Evolutionary conservation across 768 basidiomycete genomes (phyloP).

Genomic region (Leccinellum rugosiceps): DNA sequence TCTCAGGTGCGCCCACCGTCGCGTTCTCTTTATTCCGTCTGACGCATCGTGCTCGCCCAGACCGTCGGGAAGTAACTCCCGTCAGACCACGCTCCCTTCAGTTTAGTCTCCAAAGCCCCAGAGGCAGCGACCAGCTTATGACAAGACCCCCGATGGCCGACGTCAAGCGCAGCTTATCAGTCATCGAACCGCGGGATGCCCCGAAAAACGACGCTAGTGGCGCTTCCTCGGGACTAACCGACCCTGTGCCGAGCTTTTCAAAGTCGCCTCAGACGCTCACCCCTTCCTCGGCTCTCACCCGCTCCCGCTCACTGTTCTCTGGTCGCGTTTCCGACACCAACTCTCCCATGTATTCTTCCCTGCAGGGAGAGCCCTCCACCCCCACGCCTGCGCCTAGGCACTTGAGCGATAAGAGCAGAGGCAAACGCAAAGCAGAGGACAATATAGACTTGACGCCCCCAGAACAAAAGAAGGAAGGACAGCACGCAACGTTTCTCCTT

Average conservation of each 20-base stretch:
- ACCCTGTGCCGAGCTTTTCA: constrained; percentile 13
- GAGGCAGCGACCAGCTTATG: constrained; percentile 10
- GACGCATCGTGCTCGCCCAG: constrained; percentile 5
- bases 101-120: constrained; percentile 14
- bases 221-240: constrained; percentile 12
- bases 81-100: constrained; percentile 22
- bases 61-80: constrained; percentile 11
- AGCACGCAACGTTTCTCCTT: constrained; percentile 61
- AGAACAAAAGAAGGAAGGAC: constrained; percentile 49
- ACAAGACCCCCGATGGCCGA: constrained; percentile 11
- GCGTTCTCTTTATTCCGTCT: neutral
- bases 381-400: constrained; percentile 32
- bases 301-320: constrained; percentile 15
- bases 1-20: constrained; percentile 15
- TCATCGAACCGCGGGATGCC: constrained; percentile 17
- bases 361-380: constrained; percentile 29
- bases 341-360: constrained; percentile 11
- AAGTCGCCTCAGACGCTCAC: constrained; percentile 9
- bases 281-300: constrained; percentile 18
- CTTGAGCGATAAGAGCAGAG: constrained; percentile 39
- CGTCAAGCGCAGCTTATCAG: constrained; percentile 28
- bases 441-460: constrained; percentile 68
- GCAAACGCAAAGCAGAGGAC: constrained; percentile 75
- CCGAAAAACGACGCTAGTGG: constrained; percentile 15
- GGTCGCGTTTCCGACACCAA: constrained; percentile 8